These are phyloP conservation scores for Tetrapisispora iriomotensis DNA, from an alignment of 805 yeast species.

Conservation along the genomic window DNA sequence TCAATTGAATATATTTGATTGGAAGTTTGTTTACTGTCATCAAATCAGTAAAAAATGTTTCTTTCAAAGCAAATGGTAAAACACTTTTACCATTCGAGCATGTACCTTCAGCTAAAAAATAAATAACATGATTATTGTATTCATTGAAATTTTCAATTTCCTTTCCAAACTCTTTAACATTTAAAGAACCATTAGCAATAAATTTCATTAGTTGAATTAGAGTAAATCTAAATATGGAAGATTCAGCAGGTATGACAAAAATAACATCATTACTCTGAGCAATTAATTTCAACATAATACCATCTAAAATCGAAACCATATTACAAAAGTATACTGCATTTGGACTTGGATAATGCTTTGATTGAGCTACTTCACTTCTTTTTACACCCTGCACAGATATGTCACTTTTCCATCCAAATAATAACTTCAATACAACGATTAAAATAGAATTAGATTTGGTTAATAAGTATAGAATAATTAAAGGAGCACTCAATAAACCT, in stretches of 20 bases:
- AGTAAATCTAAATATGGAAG: constrained; percentile 11
- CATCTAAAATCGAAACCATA: constrained; percentile 39
- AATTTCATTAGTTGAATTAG: constrained; percentile 13
- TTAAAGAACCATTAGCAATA: constrained; percentile 17
- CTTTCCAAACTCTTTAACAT: constrained; percentile 9
- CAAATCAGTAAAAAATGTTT: constrained; percentile 14
- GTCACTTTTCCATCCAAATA: constrained; percentile 29
- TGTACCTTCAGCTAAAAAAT: constrained; percentile 70
- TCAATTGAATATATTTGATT: constrained; percentile 21
- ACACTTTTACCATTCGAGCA: constrained; percentile 75
- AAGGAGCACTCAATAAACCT: constrained; percentile 13
- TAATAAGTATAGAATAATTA: constrained; percentile 8
- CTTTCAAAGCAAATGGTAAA: constrained; percentile 41
- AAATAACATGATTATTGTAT: constrained; percentile 36
- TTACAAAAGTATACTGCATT: constrained; percentile 40
- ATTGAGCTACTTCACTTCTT: constrained; percentile 22
- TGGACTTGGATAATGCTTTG: constrained; percentile 27
- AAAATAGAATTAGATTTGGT: constrained; percentile 8
- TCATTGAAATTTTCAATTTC: constrained; percentile 10
- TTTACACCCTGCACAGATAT: constrained; percentile 37
- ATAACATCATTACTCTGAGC: constrained; percentile 14
- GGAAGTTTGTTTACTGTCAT: constrained; percentile 5
- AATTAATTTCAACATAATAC: constrained; percentile 28
- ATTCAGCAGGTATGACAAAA: constrained; percentile 16
- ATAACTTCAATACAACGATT: constrained; percentile 23